Evolutionary conservation across 495 filamentous ascomycete species (phyloP).

Genomic region (Astrothelium macrocarpum): DNA sequence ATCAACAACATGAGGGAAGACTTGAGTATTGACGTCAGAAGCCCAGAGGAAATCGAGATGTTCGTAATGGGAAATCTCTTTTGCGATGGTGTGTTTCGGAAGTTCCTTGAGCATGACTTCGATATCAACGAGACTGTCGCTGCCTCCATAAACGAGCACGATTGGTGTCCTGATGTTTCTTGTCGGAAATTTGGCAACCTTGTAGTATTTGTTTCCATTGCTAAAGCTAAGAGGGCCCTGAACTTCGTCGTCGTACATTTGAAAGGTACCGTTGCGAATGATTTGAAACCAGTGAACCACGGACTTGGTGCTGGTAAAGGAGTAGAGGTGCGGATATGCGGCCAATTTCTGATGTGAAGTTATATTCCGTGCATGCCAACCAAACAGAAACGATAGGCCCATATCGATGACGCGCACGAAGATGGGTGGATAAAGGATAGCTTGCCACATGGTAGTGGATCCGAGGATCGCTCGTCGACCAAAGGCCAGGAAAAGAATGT

Average conservation of each 20-base stretch:
- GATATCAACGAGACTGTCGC: constrained; percentile 92
- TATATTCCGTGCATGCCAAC: constrained; percentile 84
- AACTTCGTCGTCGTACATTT: constrained; percentile 96
- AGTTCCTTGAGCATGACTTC: constrained; percentile 81
- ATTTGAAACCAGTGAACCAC: constrained; percentile 99
- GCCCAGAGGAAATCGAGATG: constrained; percentile 98
- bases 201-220: constrained; percentile 56
- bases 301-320: constrained; percentile 88
- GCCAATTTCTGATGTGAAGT: constrained; percentile 81
- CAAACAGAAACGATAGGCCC: constrained; percentile 71
- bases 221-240: constrained; percentile 49
- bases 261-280: constrained; percentile 86
- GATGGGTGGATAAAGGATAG: constrained; percentile 87
- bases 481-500: constrained; percentile 87
- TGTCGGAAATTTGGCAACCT: constrained; percentile 92
- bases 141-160: constrained; percentile 85
- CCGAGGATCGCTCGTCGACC: constrained; percentile 88
- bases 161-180: constrained; percentile 95
- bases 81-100: constrained; percentile 71
- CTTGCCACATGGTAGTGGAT: constrained; percentile 95
- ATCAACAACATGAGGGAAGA: constrained; percentile 84
- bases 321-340: constrained; percentile 93
- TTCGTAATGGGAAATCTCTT: constrained; percentile 80
- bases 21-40: constrained; percentile 68
- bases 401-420: constrained; percentile 84